phyloP scores from a whole-genome alignment of 495 filamentous ascomycete genomes.

The Acidomyces sp. region DNA sequence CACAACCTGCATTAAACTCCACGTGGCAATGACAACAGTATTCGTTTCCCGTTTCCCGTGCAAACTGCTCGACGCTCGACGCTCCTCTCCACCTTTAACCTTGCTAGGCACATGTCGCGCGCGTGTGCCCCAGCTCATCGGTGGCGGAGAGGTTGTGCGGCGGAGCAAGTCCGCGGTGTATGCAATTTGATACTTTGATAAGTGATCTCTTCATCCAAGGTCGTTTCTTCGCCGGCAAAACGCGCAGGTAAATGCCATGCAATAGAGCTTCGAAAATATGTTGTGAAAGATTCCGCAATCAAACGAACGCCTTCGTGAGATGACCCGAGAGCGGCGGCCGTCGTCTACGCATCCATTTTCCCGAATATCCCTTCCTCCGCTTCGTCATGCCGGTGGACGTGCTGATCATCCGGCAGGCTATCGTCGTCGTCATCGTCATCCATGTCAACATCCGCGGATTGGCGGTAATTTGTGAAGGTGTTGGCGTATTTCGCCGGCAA shows the following conservation, averaged over 20 bases:
- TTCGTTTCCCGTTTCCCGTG: no score
- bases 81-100: conserved; percentile 11
- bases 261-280: background rate
- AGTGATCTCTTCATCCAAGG: background rate
- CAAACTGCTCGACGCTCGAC: conserved; percentile 10
- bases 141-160: conserved; percentile 2
- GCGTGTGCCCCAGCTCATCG: conserved; percentile 7
- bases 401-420: conserved; percentile 68
- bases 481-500: conserved; percentile 51
- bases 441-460: conserved; percentile 50
- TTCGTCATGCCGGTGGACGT: conserved; percentile 69
- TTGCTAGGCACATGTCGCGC: conserved; percentile 2
- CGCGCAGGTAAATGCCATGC: no score
- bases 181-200: conserved; percentile 1
- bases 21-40: no score
- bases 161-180: background rate
- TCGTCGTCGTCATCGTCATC: conserved; percentile 44
- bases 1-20: no score
- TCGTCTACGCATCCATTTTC: conserved; percentile 92
- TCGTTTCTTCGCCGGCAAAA: no score
- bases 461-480: conserved; percentile 18
- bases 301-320: no score
- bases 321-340: no score
- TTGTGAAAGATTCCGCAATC: background rate
- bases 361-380: conserved; percentile 95